These are phyloP conservation scores for Coniferiporia weirii DNA, from an alignment of 1,284 basidiomycete genomes.

Conservation along the genomic window DNA sequence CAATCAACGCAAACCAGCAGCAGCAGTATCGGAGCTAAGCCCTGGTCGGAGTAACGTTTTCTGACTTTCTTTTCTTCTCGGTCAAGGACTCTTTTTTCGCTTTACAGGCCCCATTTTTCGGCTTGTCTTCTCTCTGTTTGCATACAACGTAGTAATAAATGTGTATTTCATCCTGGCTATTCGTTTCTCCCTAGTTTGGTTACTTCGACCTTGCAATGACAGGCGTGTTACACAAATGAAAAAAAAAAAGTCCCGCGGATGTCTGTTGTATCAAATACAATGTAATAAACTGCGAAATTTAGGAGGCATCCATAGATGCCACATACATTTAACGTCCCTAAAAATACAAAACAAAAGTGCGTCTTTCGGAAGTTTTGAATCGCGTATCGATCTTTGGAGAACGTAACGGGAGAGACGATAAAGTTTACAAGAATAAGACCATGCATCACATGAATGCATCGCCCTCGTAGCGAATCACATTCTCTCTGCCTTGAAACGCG, in stretches of 20 bases:
- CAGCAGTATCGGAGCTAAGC: slow-evolving; percentile 4
- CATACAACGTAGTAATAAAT: background rate
- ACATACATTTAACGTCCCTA: too few species aligned
- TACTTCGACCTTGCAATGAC: background rate
- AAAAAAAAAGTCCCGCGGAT: background rate
- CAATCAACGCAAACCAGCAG: slow-evolving; percentile 4
- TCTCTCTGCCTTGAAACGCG: slow-evolving; percentile 44
- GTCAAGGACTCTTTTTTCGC: background rate
- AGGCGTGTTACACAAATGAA: background rate
- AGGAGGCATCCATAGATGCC: too few species aligned
- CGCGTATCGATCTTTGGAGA: too few species aligned
- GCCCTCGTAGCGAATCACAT: slow-evolving; percentile 19
- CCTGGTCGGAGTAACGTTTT: background rate
- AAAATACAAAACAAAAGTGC: too few species aligned
- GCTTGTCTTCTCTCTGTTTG: background rate
- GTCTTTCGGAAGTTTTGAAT: too few species aligned
- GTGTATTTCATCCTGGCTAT: background rate
- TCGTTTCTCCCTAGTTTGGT: background rate
- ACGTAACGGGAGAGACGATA: too few species aligned
- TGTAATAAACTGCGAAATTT: too few species aligned
- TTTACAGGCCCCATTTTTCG: background rate
- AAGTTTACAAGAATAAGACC: too few species aligned
- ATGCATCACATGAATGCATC: too few species aligned
- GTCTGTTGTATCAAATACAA: too few species aligned
- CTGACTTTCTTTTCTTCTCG: background rate